Conservation (phyloP, 306 rosid species). For the Oxytropis ochrocephala region DNA sequence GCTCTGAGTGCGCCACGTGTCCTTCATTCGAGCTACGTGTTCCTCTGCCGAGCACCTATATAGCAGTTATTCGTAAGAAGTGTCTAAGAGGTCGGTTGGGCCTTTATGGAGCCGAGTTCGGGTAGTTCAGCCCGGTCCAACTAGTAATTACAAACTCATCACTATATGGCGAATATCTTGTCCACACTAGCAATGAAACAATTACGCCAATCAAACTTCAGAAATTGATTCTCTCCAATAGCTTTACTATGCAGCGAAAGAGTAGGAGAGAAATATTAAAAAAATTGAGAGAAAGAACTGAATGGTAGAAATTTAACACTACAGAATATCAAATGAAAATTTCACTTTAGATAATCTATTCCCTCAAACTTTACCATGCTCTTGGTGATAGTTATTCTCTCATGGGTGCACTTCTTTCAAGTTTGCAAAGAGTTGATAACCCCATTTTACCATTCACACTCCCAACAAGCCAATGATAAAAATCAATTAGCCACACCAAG, state of each 20-base stretch:
- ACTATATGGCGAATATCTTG: constrained; percentile 25
- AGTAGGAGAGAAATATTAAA: too few relatives aligned
- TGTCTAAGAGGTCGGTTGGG: too few relatives aligned
- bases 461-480: constrained; percentile 28
- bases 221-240: too few relatives aligned
- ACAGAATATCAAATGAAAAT: not conserved
- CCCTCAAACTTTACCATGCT: constrained; percentile 43
- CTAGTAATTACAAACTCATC: constrained; percentile 1
- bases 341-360: constrained; percentile 27
- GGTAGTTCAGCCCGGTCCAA: not conserved
- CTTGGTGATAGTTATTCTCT: constrained; percentile 13
- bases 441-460: constrained; percentile 42
- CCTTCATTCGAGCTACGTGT: too few relatives aligned
- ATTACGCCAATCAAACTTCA: constrained; percentile 20
- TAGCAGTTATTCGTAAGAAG: too few relatives aligned
- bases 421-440: constrained; percentile 30
- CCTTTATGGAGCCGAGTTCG: constrained; percentile 39
- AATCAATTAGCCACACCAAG: too few relatives aligned
- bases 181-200: constrained; percentile 20
- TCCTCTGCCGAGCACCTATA: too few relatives aligned
- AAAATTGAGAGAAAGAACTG: too few relatives aligned
- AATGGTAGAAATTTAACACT: constrained; percentile 43
- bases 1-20: too few relatives aligned
- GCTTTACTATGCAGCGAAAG: too few relatives aligned
- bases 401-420: constrained; percentile 51